Evolutionary conservation across 2,329 filamentous ascomycete species (phyloP).

Genomic region (Elsinoe perseae): DNA sequence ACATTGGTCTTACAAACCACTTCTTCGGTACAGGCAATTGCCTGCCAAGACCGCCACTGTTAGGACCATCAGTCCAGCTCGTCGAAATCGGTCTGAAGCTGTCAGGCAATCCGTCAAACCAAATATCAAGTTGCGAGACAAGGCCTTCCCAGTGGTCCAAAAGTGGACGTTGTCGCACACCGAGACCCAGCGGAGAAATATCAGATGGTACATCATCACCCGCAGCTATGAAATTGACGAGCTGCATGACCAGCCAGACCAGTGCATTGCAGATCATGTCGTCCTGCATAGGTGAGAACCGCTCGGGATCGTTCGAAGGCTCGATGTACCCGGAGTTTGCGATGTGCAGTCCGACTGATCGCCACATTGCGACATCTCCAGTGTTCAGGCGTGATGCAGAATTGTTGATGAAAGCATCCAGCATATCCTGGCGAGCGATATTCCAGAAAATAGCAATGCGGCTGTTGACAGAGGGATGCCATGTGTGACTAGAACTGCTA

Average conservation of each 20-base stretch:
- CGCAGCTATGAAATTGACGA: slow-evolving; percentile 56
- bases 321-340: slow-evolving; percentile 46
- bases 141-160: slow-evolving; percentile 49
- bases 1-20: slow-evolving; percentile 58
- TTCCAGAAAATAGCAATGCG: slow-evolving; percentile 59
- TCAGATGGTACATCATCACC: slow-evolving; percentile 44
- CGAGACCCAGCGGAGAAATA: slow-evolving; percentile 35
- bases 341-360: slow-evolving; percentile 53
- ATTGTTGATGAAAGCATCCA: slow-evolving; percentile 57
- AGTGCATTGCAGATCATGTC: slow-evolving; percentile 58
- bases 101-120: slow-evolving; percentile 50
- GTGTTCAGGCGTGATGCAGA: slow-evolving; percentile 54
- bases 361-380: slow-evolving; percentile 56
- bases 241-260: slow-evolving; percentile 58
- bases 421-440: slow-evolving; percentile 58
- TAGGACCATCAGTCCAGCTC: slow-evolving; percentile 15
- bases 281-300: slow-evolving; percentile 49
- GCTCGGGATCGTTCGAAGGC: slow-evolving; percentile 41
- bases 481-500: background rate
- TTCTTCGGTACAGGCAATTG: slow-evolving; percentile 39
- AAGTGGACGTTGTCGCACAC: slow-evolving; percentile 43
- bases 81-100: slow-evolving; percentile 51
- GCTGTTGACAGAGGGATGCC: slow-evolving; percentile 38
- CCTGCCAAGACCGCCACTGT: background rate
- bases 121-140: slow-evolving; percentile 50